These are phyloP conservation scores for Prunus mongolica DNA, from an alignment of 306 rosid species.

Conservation along the genomic window DNA sequence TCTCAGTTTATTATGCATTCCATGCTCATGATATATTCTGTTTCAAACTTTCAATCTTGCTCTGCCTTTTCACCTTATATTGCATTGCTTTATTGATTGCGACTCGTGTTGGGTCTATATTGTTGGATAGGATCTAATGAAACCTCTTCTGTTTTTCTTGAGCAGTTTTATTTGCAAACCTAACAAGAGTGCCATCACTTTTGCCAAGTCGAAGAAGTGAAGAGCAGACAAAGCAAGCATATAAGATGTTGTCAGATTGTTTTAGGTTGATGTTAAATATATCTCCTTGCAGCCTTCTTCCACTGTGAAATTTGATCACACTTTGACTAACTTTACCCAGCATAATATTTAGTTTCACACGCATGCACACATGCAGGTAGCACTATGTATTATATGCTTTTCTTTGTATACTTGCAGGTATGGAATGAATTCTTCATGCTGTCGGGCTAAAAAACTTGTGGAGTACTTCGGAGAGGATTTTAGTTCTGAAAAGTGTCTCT, in stretches of 20 bases:
- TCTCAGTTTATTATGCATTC: not conserved
- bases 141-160: conserved; percentile 9
- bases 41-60: not conserved
- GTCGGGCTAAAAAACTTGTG: conserved; percentile 78
- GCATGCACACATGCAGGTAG: not conserved
- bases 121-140: not conserved
- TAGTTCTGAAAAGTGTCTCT: conserved; percentile 53
- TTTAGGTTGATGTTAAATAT: conserved; percentile 62
- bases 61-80: conserved; percentile 8
- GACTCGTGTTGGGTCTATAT: not conserved
- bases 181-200: conserved; percentile 73
- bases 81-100: not conserved
- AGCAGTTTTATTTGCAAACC: conserved; percentile 78
- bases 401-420: conserved; percentile 46
- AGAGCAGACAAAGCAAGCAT: conserved; percentile 70
- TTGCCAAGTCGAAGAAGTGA: conserved; percentile 78
- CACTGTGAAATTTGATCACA: not conserved
- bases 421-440: conserved; percentile 75
- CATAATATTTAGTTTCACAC: not conserved
- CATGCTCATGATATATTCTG: not conserved
- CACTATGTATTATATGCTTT: not conserved
- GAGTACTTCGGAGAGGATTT: conserved; percentile 87
- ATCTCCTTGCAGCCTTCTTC: conserved; percentile 17
- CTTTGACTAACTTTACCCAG: not conserved
- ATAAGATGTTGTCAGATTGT: conserved; percentile 80